A percentile compares a stretch with the other conserved stretches of the same genome.
Conservation (phyloP, 345 rosid species). For the Geranium rotundifolium region DNA sequence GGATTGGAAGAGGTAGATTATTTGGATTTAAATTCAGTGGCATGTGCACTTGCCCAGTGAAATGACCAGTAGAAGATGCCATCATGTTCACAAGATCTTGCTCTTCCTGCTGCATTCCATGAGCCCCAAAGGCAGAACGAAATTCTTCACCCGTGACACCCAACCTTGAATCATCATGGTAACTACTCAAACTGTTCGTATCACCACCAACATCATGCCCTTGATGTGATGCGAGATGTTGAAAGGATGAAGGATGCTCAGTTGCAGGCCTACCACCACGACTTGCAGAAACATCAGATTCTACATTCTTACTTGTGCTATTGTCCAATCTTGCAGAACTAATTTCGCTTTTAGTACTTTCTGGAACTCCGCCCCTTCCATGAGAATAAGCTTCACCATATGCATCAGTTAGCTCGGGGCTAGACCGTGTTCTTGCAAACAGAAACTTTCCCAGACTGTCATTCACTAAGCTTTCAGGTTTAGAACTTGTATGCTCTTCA, state of each 20-base stretch:
- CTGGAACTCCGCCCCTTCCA: constrained; percentile 40
- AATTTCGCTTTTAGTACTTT: constrained; percentile 41
- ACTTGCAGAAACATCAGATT: constrained; percentile 29
- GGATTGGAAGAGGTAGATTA: constrained; percentile 33
- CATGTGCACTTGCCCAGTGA: constrained; percentile 58
- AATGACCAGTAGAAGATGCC: constrained; percentile 45
- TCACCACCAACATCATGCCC: constrained; percentile 34
- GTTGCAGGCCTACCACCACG: constrained; percentile 15
- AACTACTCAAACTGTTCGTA: constrained; percentile 34
- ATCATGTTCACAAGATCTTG: constrained; percentile 66
- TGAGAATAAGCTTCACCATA: constrained; percentile 43
- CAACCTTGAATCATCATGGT: constrained; percentile 20
- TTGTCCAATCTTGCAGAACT: constrained; percentile 17
- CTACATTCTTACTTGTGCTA: constrained; percentile 41
- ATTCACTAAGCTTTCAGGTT: constrained; percentile 38
- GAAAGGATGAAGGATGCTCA: constrained; percentile 37
- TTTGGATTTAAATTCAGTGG: constrained; percentile 51
- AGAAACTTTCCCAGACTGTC: constrained; percentile 52
- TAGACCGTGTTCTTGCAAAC: constrained; percentile 83
- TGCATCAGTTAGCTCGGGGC: constrained; percentile 82
- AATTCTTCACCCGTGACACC: constrained; percentile 14
- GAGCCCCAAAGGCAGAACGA: constrained; percentile 33
- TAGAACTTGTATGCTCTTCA: constrained; percentile 37
- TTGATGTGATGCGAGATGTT: constrained; percentile 34
- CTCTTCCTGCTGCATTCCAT: constrained; percentile 64